Conservation (phyloP, 169 alveolate species). For the Toxoplasma gondii region DNA sequence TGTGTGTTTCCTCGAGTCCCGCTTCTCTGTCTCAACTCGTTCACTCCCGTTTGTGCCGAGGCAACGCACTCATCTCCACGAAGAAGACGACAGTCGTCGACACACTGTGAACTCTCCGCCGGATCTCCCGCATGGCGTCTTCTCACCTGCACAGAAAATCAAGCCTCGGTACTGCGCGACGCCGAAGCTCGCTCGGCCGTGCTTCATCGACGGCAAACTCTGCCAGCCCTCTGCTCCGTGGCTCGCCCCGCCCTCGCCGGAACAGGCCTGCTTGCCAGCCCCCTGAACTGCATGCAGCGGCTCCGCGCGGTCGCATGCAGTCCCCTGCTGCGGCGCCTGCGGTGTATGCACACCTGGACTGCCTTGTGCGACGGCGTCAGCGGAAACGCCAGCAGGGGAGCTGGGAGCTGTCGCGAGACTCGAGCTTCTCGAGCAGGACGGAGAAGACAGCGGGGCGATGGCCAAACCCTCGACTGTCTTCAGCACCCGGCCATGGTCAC, state of each 20-base stretch:
- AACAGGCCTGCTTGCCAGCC: not conserved
- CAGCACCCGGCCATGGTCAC: slow-evolving; percentile 26
- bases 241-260: not conserved
- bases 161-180: slow-evolving; percentile 22
- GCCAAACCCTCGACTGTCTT: slow-evolving; percentile 3
- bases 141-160: slow-evolving; percentile 35
- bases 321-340: not conserved
- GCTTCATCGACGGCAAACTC: not conserved
- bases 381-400: not conserved
- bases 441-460: not conserved
- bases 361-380: not conserved
- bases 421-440: slow-evolving; percentile 1
- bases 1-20: too few relatives aligned
- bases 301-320: not conserved
- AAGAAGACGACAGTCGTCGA: too few relatives aligned
- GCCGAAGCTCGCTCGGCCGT: slow-evolving; percentile 33
- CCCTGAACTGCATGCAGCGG: not conserved
- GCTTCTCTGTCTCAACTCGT: too few relatives aligned
- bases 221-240: slow-evolving; percentile 6
- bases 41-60: too few relatives aligned
- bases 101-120: too few relatives aligned
- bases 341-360: not conserved
- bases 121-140: not conserved
- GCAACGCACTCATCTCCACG: too few relatives aligned
- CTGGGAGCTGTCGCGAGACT: not conserved